These are phyloP conservation scores for Coemansia sp. DNA, from an alignment of 192 early-diverging fungal genomes.

Conservation along the genomic window DNA sequence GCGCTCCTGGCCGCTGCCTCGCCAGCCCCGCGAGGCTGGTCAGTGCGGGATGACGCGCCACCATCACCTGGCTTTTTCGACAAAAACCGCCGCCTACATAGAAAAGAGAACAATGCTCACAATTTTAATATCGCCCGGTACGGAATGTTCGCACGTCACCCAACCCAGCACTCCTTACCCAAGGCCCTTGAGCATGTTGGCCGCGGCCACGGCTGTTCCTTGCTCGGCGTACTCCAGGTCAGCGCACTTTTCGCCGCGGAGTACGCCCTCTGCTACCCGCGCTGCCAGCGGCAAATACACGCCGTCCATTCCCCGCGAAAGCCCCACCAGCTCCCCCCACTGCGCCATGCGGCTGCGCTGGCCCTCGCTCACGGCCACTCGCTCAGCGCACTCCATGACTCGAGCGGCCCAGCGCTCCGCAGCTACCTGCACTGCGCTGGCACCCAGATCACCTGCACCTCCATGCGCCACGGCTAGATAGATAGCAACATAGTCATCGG, in stretches of 20 bases:
- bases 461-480: background rate
- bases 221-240: conserved; percentile 45
- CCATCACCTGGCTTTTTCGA: conserved; percentile 18
- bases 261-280: conserved; percentile 26
- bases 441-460: background rate
- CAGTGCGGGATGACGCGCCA: background rate
- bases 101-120: background rate
- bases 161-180: conserved; percentile 30
- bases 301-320: conserved; percentile 22
- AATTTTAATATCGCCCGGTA: background rate
- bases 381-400: conserved; percentile 9
- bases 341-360: conserved; percentile 25
- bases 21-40: conserved; percentile 15
- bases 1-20: conserved; percentile 29
- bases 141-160: background rate
- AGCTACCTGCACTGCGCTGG: background rate
- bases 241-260: conserved; percentile 10
- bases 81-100: conserved; percentile 42
- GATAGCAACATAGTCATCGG: conserved; percentile 21
- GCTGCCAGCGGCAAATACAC: conserved; percentile 27
- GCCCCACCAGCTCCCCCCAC: conserved; percentile 26
- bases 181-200: conserved; percentile 46
- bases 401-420: conserved; percentile 25
- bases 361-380: conserved; percentile 24
- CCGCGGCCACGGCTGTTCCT: conserved; percentile 23